phyloP scores from a whole-genome alignment of 208 protist genomes.

The Trypanosomatidae sp. region DNA sequence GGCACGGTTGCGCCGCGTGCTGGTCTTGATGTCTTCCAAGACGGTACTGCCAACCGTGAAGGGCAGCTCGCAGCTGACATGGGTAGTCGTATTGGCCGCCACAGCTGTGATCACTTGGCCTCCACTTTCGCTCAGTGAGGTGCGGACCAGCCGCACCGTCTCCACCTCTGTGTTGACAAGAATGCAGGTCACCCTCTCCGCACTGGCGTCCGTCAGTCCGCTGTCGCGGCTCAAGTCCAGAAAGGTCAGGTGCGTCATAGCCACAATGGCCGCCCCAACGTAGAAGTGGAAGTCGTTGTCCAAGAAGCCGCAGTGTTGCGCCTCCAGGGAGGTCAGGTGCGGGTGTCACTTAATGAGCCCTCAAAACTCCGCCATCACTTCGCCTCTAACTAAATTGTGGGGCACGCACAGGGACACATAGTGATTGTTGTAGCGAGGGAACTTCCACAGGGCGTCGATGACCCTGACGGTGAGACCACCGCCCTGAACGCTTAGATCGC shows the following conservation, averaged over 20 bases:
- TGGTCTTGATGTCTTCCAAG: constrained; percentile 23
- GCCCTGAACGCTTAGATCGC: constrained; percentile 72
- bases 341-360: constrained; percentile 56
- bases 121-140: constrained; percentile 30
- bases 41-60: constrained; percentile 73
- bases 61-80: constrained; percentile 61
- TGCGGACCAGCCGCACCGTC: constrained; percentile 49
- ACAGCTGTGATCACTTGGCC: constrained; percentile 45
- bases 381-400: constrained; percentile 56
- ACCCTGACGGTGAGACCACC: constrained; percentile 49
- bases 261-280: constrained; percentile 45
- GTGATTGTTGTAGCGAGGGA: constrained; percentile 48
- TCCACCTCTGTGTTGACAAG: constrained; percentile 42
- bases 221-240: constrained; percentile 74
- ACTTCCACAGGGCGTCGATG: constrained; percentile 45
- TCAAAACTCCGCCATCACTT: constrained; percentile 57
- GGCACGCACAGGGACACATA: constrained; percentile 61
- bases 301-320: constrained; percentile 51
- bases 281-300: constrained; percentile 68
- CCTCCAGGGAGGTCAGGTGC: constrained; percentile 47
- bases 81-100: constrained; percentile 27
- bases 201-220: constrained; percentile 47
- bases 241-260: constrained; percentile 24
- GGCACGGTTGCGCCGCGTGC: constrained; percentile 29
- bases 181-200: constrained; percentile 36